Percentiles rank a stretch among this genome's conserved stretches.
Conservation (phyloP, 2,329 filamentous ascomycete species). For the Penicillium sp. region DNA sequence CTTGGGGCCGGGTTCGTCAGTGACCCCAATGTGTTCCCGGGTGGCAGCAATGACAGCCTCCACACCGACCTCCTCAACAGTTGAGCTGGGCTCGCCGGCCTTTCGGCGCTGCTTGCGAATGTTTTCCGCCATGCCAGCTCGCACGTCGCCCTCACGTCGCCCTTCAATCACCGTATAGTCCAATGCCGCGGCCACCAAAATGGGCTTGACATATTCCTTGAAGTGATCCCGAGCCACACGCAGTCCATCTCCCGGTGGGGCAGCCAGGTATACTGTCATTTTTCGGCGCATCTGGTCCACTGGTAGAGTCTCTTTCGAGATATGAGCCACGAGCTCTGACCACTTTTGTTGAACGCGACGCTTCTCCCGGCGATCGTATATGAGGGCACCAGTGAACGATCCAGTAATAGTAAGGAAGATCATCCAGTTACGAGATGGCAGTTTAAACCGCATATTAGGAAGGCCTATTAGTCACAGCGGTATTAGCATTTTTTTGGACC, state of each 20-base stretch:
- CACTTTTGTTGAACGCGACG: constrained; percentile 81
- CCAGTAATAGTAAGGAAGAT: constrained; percentile 84
- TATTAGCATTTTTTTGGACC: constrained; percentile 12
- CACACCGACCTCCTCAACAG: constrained; percentile 47
- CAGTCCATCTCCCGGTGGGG: constrained; percentile 82
- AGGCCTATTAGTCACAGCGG: constrained; percentile 56
- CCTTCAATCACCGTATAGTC: constrained; percentile 98
- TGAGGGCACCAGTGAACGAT: constrained; percentile 72
- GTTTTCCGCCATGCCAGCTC: constrained; percentile 80
- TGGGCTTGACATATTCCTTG: constrained; percentile 90
- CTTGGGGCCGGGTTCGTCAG: constrained; percentile 67
- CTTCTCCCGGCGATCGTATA: constrained; percentile 93
- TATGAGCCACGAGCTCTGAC: constrained; percentile 78
- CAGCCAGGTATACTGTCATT: constrained; percentile 80
- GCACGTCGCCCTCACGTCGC: constrained; percentile 84
- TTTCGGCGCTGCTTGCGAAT: constrained; percentile 67
- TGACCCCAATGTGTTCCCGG: constrained; percentile 64
- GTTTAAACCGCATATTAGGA: constrained; percentile 74
- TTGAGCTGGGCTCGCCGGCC: constrained; percentile 54
- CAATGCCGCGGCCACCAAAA: constrained; percentile 81
- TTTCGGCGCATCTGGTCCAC: constrained; percentile 74
- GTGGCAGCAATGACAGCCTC: constrained; percentile 62
- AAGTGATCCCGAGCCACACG: constrained; percentile 90
- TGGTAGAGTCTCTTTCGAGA: constrained; percentile 72
- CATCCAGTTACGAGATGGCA: constrained; percentile 96